Base-by-base conservation (phyloP, 768 basidiomycete genomes). In the Pleurotus platypus region DNA sequence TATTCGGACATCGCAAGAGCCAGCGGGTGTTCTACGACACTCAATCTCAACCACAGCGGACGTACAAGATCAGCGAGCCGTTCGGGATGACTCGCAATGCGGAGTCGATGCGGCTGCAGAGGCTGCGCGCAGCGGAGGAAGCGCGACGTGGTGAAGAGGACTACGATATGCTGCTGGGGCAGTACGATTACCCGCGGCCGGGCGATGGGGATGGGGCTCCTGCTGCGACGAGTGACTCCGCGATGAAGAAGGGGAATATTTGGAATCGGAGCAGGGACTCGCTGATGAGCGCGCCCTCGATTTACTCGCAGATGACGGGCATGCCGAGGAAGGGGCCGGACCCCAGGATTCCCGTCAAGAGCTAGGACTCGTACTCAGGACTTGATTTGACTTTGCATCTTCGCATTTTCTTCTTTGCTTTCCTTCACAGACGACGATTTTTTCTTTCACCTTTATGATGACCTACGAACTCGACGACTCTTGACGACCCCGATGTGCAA, bases 251-350 rank as follows among this genome's bases (percentile, higher is more conserved):
- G 11, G 30, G 30, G 30, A 11, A 35, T 35, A 35, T 11, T 11
- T 35, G 30, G 30, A 35, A 38, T 50, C 56, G 24, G 18, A 45
- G 55, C 42, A 58, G 66, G 50, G 55, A 43, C 50, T 67, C 70
- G 49, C 70, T 69, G 59, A 54, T 79, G 56, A 75, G 76, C 12
- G 70, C 73, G 24, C 73, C 72, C 11, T 86, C 84, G 49, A 61
- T 85, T 16, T 87, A 84, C 67, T 79, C 85, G 48, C 80, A 83
- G 66, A 62, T 80, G 58, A 85, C 82, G 42, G 86, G 88, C 49
- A 63, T 75, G 46, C 81, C 83, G 51, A 80, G 76, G 26, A 75
- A 73, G n/a, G 78, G 74, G n/a, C 81, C 86, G 2, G 80, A 82
- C 58, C 79, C 84, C 8, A 75, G 81, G 46, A 77, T 81, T 67